A percentile compares a stretch with the other conserved stretches of the same genome.
phyloP scores from a whole-genome alignment of 106 monocot species.

The Dioscorea alata region DNA sequence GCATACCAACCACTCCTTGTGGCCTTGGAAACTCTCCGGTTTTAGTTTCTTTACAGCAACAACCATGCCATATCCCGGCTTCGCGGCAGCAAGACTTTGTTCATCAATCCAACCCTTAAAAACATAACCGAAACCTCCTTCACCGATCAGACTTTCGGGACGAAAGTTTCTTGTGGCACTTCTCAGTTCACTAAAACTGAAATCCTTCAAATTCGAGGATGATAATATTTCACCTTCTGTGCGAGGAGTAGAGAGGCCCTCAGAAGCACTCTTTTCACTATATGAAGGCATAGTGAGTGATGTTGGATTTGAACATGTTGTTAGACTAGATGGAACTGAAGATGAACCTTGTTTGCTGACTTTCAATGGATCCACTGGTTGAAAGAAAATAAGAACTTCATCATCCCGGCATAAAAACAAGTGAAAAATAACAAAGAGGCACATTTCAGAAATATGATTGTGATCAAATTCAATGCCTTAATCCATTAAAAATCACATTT shows the following conservation, averaged over 20 bases:
- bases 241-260: constrained; percentile 37
- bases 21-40: constrained; percentile 88
- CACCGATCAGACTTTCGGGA: constrained; percentile 70
- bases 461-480: background rate
- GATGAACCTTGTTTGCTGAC: constrained; percentile 29
- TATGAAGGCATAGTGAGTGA: constrained; percentile 40
- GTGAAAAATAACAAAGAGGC: background rate
- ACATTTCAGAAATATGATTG: background rate
- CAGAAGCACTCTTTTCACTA: constrained; percentile 24
- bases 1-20: constrained; percentile 93
- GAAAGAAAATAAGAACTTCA: background rate
- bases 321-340: constrained; percentile 34
- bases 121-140: constrained; percentile 91
- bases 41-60: constrained; percentile 96
- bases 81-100: constrained; percentile 46
- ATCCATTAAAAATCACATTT: background rate
- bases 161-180: constrained; percentile 79
- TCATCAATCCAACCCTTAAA: constrained; percentile 94
- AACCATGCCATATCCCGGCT: constrained; percentile 65
- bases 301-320: constrained; percentile 29
- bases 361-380: constrained; percentile 32
- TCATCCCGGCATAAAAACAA: background rate
- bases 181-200: constrained; percentile 62
- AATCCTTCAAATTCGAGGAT: constrained; percentile 68
- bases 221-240: constrained; percentile 78